These are phyloP conservation scores for Nothopassalora personata DNA, from an alignment of 2,329 filamentous ascomycete species.

Conservation along the genomic window DNA sequence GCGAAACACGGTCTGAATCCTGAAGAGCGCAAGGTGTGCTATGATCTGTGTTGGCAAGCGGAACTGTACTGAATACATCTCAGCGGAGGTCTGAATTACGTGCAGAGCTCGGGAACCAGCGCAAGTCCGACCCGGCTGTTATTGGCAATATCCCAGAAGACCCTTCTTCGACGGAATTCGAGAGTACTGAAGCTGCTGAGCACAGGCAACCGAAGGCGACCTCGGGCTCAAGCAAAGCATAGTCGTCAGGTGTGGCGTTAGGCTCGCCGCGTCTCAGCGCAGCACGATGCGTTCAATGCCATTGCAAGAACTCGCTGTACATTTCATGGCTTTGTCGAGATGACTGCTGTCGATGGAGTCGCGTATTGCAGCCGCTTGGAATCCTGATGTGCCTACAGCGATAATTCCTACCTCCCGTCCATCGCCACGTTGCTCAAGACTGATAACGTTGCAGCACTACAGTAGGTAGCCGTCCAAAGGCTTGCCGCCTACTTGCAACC, in stretches of 20 bases:
- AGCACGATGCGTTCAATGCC: not conserved
- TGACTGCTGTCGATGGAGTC: not conserved
- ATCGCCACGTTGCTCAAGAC: not conserved
- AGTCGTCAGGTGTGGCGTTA: not conserved
- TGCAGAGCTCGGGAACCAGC: slow-evolving; percentile 33
- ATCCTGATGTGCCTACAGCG: not conserved
- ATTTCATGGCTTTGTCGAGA: not conserved
- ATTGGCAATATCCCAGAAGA: slow-evolving; percentile 42
- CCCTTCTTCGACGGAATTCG: slow-evolving; percentile 42
- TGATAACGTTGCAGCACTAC: not conserved
- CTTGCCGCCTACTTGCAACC: not conserved
- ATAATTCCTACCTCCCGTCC: not conserved
- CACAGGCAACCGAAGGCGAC: not conserved
- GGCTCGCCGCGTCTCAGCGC: not conserved
- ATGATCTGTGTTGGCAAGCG: not conserved
- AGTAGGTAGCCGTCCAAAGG: not conserved
- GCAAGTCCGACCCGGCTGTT: slow-evolving; percentile 41
- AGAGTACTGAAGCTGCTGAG: slow-evolving; percentile 23
- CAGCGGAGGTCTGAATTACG: slow-evolving; percentile 14
- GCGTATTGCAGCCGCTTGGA: not conserved
- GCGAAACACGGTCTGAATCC: slow-evolving; percentile 12
- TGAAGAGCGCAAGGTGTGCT: slow-evolving; percentile 24
- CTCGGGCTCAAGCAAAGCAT: not conserved
- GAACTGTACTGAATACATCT: not conserved
- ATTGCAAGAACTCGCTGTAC: not conserved